These are phyloP conservation scores for Albophoma yamanashiensis DNA, from an alignment of 2,329 filamentous ascomycete species.

Conservation along the genomic window DNA sequence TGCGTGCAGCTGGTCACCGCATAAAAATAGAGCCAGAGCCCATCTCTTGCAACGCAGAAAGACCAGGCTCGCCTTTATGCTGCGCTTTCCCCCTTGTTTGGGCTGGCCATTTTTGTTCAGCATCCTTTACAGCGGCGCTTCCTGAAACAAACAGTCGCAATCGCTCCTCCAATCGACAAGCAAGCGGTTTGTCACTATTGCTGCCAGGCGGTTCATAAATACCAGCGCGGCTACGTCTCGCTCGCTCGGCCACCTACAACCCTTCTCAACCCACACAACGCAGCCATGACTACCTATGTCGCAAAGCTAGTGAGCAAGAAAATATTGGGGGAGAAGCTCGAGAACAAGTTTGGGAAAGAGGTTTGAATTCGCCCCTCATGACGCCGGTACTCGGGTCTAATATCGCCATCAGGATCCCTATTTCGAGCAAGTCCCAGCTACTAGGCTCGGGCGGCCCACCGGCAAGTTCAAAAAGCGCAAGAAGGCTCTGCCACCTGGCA, in stretches of 20 bases:
- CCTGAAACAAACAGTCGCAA: slow-evolving; percentile 12
- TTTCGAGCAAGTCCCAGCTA: slow-evolving; percentile 72
- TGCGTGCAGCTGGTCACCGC: not conserved
- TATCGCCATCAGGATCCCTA: slow-evolving; percentile 62
- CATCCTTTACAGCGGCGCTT: slow-evolving; percentile 10
- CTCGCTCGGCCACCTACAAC: not conserved
- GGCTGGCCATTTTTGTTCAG: slow-evolving; percentile 7
- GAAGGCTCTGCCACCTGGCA: slow-evolving; percentile 73
- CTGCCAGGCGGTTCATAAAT: slow-evolving; percentile 5
- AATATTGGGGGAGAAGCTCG: slow-evolving; percentile 43
- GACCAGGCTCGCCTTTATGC: not conserved
- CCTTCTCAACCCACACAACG: not conserved
- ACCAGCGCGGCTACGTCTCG: not conserved
- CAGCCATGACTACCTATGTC: slow-evolving; percentile 39
- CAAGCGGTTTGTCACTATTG: slow-evolving; percentile 9
- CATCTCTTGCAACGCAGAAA: not conserved
- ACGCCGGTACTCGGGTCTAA: not conserved
- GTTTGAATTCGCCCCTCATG: slow-evolving; percentile 18
- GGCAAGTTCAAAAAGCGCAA: slow-evolving; percentile 73
- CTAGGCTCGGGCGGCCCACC: slow-evolving; percentile 50
- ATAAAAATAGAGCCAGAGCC: not conserved
- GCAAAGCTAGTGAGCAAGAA: slow-evolving; percentile 45
- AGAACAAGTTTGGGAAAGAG: slow-evolving; percentile 49
- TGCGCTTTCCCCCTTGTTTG: not conserved
- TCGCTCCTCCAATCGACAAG: slow-evolving; percentile 7